Base-by-base conservation (phyloP, 306 rosid species). In the Prinsepia uniflora region DNA sequence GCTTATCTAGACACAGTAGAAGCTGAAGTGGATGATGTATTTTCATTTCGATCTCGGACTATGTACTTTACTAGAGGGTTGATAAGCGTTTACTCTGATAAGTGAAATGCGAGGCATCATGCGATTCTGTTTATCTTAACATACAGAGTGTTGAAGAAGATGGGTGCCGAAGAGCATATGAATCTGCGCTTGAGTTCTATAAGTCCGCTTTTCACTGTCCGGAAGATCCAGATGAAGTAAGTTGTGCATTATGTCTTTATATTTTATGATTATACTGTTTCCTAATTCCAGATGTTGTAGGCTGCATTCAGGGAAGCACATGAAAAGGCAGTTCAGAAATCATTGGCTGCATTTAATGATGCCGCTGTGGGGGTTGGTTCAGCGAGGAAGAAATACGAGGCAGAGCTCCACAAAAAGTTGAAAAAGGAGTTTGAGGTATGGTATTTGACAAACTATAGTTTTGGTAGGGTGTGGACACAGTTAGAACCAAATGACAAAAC, bases 81-180 rank as follows among this genome's bases (percentile, higher is more conserved):
- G 24, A 61, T 36, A 36, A 30, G 44, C 43, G 19, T 64, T 64
- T 6, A 67, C 12, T 6, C 22, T 57, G 40, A n/a, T 41, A 49
- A 34, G 34, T 15, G 4, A 10, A 55, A 55, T 48, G 7, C 7
- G 42, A 67, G 59, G n/a, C 45, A 14, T 67, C 71, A 34, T 9
- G 60, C 40, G 24, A 55, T 55, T 55, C 14, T 55, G 18, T 49
- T 73, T 41, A 53, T 72, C 66, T 52, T 79, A 20, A 65, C 76
- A 71, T 69, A 75, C 88, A 94, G 99, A 91, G 89, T 81, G 99
- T 91, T 72, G 99, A 91, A 85, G 99, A 91, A 82, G 81, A 92
- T 1, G 97, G 89, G 86, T 94, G 99, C 72, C 90, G 76, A n/a
- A 81, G 78, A 73, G 97, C 99, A 45, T 87, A 82, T 82, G 97